Evolutionary conservation across 345 rosid species (phyloP).

Genomic region (Populus euphratica): DNA sequence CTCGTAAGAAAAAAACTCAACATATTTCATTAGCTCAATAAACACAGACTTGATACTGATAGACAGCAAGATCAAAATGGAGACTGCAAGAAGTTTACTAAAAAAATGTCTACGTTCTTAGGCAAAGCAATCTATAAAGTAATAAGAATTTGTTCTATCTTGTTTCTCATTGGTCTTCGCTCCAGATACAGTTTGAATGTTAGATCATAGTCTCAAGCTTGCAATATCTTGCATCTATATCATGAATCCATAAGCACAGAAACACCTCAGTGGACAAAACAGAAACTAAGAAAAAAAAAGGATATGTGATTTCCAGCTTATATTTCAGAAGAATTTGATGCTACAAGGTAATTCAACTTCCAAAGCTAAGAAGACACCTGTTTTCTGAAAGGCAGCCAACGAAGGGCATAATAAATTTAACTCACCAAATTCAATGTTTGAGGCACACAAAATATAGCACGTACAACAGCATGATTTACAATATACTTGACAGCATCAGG

Average conservation of each 20-base stretch:
- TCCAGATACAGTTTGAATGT: no score
- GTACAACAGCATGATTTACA: constrained; percentile 76
- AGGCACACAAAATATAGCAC: constrained; percentile 87
- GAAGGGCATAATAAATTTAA: constrained; percentile 6
- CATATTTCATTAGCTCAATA: background rate
- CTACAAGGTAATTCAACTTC: background rate
- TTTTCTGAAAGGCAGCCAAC: background rate
- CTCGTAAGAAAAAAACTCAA: background rate
- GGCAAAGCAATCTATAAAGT: no score
- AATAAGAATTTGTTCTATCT: no score
- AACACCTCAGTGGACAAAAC: background rate
- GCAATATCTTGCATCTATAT: no score
- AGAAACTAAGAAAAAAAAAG: background rate
- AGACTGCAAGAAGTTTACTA: no score
- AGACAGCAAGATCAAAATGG: no score
- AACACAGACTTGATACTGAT: no score
- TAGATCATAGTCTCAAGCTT: no score
- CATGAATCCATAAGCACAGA: background rate
- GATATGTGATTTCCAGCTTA: background rate
- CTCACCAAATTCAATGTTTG: constrained; percentile 73
- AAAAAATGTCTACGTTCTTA: no score
- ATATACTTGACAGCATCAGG: constrained; percentile 92
- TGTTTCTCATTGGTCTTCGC: no score
- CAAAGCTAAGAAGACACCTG: background rate
- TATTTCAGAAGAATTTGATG: background rate